Percentiles rank a stretch among this genome's conserved stretches.
Evolutionary conservation across 495 filamentous ascomycete species (phyloP).

Genomic region (Penicillium dipodomyicola): DNA sequence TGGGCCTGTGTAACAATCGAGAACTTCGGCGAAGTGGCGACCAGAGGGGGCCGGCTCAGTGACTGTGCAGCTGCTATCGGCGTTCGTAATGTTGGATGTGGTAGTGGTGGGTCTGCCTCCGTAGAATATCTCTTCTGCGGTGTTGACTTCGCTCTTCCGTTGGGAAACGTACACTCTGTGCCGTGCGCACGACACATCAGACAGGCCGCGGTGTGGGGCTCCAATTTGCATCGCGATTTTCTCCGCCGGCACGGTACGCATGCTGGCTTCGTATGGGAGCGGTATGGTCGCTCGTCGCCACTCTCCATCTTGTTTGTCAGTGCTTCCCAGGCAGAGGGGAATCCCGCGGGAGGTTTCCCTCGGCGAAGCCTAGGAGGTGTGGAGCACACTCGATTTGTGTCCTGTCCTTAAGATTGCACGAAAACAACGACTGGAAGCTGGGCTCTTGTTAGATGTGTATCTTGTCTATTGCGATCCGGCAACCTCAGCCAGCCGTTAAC

Average conservation of each 20-base stretch:
- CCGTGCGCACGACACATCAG: conserved; percentile 12
- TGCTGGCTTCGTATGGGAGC: conserved; percentile 12
- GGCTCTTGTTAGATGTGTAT: neutral
- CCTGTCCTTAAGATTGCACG: neutral
- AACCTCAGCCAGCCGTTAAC: neutral
- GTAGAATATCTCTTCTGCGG: conserved; percentile 4
- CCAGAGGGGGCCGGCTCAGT: neutral
- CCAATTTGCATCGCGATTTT: conserved; percentile 14
- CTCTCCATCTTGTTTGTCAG: conserved; percentile 4
- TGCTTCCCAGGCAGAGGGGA: neutral
- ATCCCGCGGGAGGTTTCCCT: conserved; percentile 3
- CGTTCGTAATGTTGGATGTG: neutral
- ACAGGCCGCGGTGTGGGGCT: conserved; percentile 9
- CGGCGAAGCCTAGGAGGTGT: neutral
- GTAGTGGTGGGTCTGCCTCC: neutral
- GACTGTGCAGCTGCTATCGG: neutral
- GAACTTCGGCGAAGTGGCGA: neutral
- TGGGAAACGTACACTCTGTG: conserved; percentile 13
- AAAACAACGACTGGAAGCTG: neutral
- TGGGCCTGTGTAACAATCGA: neutral
- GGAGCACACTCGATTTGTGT: too few relatives aligned
- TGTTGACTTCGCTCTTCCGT: neutral
- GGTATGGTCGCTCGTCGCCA: conserved; percentile 10
- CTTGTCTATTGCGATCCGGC: neutral
- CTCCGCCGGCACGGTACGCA: conserved; percentile 8